These are phyloP conservation scores for Yamadazyma songkhlaensis DNA, from an alignment of 1,139 yeast genomes.

Conservation along the genomic window DNA sequence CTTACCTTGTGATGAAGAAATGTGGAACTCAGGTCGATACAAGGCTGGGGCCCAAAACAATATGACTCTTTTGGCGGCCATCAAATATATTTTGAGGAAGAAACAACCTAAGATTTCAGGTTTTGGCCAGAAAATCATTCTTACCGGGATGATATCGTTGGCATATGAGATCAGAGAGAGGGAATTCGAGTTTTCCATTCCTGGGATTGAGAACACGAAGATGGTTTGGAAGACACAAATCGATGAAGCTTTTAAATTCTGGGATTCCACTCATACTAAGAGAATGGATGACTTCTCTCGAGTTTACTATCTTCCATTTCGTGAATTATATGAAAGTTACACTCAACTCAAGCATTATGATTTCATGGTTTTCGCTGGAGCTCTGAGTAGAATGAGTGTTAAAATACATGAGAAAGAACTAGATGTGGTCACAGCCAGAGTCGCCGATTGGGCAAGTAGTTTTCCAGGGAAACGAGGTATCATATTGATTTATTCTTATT, in stretches of 20 bases:
- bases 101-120: slow-evolving; percentile 18
- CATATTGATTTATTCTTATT: slow-evolving; percentile 52
- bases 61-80: slow-evolving; percentile 44
- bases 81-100: slow-evolving; percentile 21
- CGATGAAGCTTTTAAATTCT: slow-evolving; percentile 56
- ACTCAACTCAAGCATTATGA: slow-evolving; percentile 52
- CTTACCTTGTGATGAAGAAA: slow-evolving; percentile 76
- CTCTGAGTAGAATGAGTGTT: slow-evolving; percentile 75
- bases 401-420: slow-evolving; percentile 52
- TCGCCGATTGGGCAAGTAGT: slow-evolving; percentile 45
- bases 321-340: slow-evolving; percentile 18
- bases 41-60: slow-evolving; percentile 1
- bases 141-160: slow-evolving; percentile 70
- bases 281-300: background rate
- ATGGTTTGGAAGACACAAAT: slow-evolving; percentile 66
- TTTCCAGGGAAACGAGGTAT: slow-evolving; percentile 18
- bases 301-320: slow-evolving; percentile 15
- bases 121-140: slow-evolving; percentile 62
- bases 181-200: slow-evolving; percentile 14
- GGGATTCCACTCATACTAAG: slow-evolving; percentile 11
- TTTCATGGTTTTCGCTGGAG: slow-evolving; percentile 71
- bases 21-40: slow-evolving; percentile 52
- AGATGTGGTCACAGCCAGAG: slow-evolving; percentile 44
- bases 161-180: slow-evolving; percentile 16
- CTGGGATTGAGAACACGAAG: slow-evolving; percentile 51